These are phyloP conservation scores for Spathaspora arborariae DNA, from an alignment of 805 yeast species.

Conservation along the genomic window DNA sequence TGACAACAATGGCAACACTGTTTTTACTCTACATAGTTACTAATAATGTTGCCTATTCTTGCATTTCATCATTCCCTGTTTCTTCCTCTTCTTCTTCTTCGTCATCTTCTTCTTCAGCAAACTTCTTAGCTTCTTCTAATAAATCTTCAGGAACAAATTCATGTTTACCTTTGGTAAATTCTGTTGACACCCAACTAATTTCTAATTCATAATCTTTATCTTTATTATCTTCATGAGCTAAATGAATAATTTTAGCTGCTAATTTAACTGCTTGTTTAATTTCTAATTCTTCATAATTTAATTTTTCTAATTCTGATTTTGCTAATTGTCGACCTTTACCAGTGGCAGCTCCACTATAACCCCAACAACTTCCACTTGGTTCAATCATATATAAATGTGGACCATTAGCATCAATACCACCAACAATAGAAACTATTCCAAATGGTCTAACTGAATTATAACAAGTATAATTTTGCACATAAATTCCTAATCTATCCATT, in stretches of 20 bases:
- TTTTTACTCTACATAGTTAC: not conserved
- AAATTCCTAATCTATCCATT: slow-evolving; percentile 83
- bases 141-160: slow-evolving; percentile 75
- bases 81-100: slow-evolving; percentile 69
- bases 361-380: slow-evolving; percentile 98
- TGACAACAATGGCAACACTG: not conserved
- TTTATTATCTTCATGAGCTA: slow-evolving; percentile 96
- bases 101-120: slow-evolving; percentile 78
- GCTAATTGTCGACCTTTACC: slow-evolving; percentile 99
- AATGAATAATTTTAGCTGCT: slow-evolving; percentile 89
- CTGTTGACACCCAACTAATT: slow-evolving; percentile 77
- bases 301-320: slow-evolving; percentile 90
- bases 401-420: slow-evolving; percentile 89
- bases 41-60: slow-evolving; percentile 1
- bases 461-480: slow-evolving; percentile 92
- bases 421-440: slow-evolving; percentile 88
- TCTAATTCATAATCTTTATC: slow-evolving; percentile 97
- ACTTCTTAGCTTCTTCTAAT: slow-evolving; percentile 76
- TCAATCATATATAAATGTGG: slow-evolving; percentile 94
- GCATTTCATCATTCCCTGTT: slow-evolving; percentile 34
- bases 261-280: slow-evolving; percentile 84
- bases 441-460: slow-evolving; percentile 97
- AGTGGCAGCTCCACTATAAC: slow-evolving; percentile 94
- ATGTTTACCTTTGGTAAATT: slow-evolving; percentile 78
- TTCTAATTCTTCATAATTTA: slow-evolving; percentile 65